phyloP scores from a whole-genome alignment of 129 eudicot species.

The Erigeron canadensis region DNA sequence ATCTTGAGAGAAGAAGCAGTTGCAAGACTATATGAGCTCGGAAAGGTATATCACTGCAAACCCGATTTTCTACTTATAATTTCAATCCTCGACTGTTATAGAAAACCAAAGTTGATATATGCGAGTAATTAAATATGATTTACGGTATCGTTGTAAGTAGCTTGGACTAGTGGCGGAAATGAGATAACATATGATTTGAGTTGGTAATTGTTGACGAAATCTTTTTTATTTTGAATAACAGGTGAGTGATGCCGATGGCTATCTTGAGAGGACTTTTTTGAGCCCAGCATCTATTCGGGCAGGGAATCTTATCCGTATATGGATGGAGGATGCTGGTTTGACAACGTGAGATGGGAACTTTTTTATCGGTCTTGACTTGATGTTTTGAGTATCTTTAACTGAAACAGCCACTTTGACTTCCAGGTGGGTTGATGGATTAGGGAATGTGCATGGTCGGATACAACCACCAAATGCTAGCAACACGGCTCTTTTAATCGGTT shows the following conservation, averaged over 20 bases:
- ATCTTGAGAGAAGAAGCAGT: constrained; percentile 84
- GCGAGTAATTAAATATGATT: neutral
- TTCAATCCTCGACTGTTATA: neutral
- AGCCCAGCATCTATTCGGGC: constrained; percentile 92
- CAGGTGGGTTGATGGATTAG: constrained; percentile 97
- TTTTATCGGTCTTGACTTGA: neutral
- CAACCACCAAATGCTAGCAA: constrained; percentile 55
- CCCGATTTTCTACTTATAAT: neutral
- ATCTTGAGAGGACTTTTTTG: constrained; percentile 90
- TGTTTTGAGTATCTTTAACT: constrained; percentile 19
- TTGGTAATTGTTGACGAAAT: constrained; percentile 7
- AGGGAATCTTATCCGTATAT: constrained; percentile 61
- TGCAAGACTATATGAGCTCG: constrained; percentile 71
- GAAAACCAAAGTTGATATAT: neutral
- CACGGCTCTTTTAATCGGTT: constrained; percentile 79
- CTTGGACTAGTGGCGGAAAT: neutral
- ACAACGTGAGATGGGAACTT: constrained; percentile 65
- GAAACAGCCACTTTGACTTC: constrained; percentile 23
- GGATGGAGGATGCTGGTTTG: constrained; percentile 99
- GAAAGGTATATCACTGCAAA: constrained; percentile 54
- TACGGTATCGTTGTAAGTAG: neutral
- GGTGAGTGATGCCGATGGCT: constrained; percentile 82
- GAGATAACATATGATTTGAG: neutral
- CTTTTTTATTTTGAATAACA: constrained; percentile 29
- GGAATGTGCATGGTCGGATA: constrained; percentile 92